Base-by-base conservation (phyloP, 1,284 basidiomycete species). In the Rhodotorula sp. region DNA sequence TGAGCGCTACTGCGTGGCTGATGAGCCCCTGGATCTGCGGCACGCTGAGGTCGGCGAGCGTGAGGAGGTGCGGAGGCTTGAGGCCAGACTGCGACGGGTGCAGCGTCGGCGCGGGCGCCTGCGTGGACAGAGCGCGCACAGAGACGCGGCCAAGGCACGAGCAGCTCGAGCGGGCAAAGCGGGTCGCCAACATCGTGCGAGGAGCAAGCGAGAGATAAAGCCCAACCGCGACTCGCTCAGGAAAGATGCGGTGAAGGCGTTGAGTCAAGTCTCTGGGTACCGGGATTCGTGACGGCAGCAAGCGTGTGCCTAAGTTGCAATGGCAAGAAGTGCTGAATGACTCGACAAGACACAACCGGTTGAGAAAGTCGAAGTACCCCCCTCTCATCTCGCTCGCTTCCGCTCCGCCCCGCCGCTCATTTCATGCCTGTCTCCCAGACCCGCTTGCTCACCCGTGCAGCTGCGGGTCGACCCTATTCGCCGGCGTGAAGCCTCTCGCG, bases 11-110 rank as follows among this genome's bases (percentile, higher is more conserved):
- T 4, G 82, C 79, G 14, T 76, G 77, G 64, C 75, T 68, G 68
- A 80, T 74, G 54, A 80, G 71, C 14, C 64, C 67, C 50, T 75
- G 74, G 60, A 95, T 91, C 79, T 94, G 90, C 1, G 85, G 84
- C 13, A 86, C 87, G 48, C 85, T 85, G 34, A 95, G 86, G 84
- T 95, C 92, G 16, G 92, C 93, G 72, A 95, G 84, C 13, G 90
- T 90, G 86, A 94, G 88, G 0, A 95, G 84, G 80, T 91, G 91
- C 2, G 90, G 90, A 21, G 81, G 81, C 14, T 48, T 58, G 19
- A 77, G 64, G 23, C 71, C 71, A 10, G 69, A 66, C 21, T 74
- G 67, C 7, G 71, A 63, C 7, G 75, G 73, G 23, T 69, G 73
- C 16, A 74, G 71, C n/a, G 73, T 75, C 25, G 71, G 67, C 1